Percentiles rank a stretch among this genome's conserved stretches.
These are phyloP conservation scores for Pythium folliculosum DNA, from an alignment of 352 stramenopile genomes.

Conservation along the genomic window DNA sequence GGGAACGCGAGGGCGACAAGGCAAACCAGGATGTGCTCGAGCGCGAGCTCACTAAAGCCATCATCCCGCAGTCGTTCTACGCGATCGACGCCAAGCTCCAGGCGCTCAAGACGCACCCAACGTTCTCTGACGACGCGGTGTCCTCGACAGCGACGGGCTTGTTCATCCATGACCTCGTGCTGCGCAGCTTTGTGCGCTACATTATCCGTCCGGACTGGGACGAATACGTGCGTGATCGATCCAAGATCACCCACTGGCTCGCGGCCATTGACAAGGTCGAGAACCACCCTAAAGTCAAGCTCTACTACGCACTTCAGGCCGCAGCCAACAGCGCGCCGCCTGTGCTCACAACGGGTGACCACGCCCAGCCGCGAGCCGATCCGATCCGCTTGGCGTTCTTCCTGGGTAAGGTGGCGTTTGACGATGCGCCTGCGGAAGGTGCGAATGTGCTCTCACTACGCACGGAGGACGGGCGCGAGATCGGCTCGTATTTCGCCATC, in stretches of 20 bases:
- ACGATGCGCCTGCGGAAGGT: conserved; percentile 39
- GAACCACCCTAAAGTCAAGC: conserved; percentile 44
- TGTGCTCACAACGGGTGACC: conserved; percentile 65
- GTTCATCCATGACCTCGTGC: conserved; percentile 20
- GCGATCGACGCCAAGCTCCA: conserved; percentile 19
- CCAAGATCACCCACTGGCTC: conserved; percentile 14
- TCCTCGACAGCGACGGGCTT: conserved; percentile 1
- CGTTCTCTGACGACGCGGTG: conserved; percentile 1
- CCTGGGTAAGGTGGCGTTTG: conserved; percentile 57
- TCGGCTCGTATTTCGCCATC: conserved; percentile 54
- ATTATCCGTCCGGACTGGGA: conserved; percentile 23
- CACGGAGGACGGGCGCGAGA: conserved; percentile 40
- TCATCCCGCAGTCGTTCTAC: conserved; percentile 12
- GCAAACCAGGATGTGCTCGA: conserved; percentile 8
- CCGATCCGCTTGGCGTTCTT: conserved; percentile 49
- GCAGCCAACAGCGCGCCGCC: conserved; percentile 30
- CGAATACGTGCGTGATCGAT: conserved; percentile 5
- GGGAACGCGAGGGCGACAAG: conserved; percentile 17
- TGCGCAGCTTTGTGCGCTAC: conserved; percentile 22
- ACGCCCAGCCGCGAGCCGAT: conserved; percentile 40
- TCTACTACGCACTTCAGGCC: conserved; percentile 58
- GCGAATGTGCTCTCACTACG: conserved; percentile 32
- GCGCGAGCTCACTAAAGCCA: conserved; percentile 1
- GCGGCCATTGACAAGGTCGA: conserved; percentile 22
- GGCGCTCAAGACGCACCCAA: conserved; percentile 1